Evolutionary conservation across 805 yeast genomes (phyloP).

Genomic region (Barnettozyma vustinii): DNA sequence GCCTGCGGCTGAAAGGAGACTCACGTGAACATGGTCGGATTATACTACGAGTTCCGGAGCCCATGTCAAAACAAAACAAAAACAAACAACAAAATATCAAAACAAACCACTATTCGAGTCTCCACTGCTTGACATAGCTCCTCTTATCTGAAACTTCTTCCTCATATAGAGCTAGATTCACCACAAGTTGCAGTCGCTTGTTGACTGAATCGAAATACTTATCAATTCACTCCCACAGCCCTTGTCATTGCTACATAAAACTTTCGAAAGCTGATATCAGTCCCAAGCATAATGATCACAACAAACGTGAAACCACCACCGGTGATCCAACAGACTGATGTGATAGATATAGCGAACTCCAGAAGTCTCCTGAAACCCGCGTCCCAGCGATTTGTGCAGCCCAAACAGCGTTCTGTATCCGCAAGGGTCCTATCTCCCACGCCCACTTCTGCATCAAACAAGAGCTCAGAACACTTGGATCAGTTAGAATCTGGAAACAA

Average conservation of each 20-base stretch:
- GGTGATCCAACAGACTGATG: constrained; percentile 7
- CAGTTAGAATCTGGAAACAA: background rate
- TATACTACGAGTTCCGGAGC: background rate
- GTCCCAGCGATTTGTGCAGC: constrained; percentile 16
- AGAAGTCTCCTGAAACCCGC: constrained; percentile 20
- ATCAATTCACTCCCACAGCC: background rate
- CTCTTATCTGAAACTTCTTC: background rate
- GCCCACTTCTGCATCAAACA: background rate
- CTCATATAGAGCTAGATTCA: background rate
- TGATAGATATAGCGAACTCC: constrained; percentile 20
- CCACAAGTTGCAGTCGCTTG: background rate
- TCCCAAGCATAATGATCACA: constrained; percentile 3
- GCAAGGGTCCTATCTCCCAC: constrained; percentile 6
- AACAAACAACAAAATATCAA: background rate
- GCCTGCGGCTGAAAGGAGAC: background rate
- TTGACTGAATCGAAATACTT: background rate
- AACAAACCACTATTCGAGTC: background rate
- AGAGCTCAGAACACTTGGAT: constrained; percentile 1
- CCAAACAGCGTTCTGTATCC: constrained; percentile 22
- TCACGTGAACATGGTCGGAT: background rate
- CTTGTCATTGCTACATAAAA: background rate
- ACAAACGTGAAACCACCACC: constrained; percentile 6
- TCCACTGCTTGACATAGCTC: background rate
- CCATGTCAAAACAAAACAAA: background rate
- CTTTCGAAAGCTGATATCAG: background rate